Conservation (phyloP, 139 green algal genomes). For the Klebsormidium nitens region DNA sequence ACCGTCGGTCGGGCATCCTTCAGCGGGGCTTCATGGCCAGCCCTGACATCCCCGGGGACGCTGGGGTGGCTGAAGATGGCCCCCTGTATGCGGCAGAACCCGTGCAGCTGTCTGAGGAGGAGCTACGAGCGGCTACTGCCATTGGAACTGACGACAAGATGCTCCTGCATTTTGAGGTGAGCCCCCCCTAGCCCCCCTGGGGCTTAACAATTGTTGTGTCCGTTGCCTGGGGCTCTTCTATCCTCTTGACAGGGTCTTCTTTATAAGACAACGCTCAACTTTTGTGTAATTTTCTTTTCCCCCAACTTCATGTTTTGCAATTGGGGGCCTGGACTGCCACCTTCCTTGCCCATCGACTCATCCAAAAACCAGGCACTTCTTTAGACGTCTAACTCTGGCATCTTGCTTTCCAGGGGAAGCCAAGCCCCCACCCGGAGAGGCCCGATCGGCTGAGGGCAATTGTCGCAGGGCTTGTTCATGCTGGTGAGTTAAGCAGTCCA, state of each 20-base stretch:
- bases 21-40: conserved; percentile 1
- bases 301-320: not conserved
- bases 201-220: not conserved
- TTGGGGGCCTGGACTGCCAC: not conserved
- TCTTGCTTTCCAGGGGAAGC: not conserved
- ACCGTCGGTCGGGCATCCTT: conserved; percentile 8
- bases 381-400: not conserved
- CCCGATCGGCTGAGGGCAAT: conserved; percentile 13
- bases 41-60: not conserved
- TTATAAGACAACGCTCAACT: not conserved
- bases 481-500: not conserved
- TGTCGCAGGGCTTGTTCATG: not conserved
- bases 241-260: conserved; percentile 8
- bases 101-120: not conserved
- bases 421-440: conserved; percentile 10
- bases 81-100: not conserved
- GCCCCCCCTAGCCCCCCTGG: not conserved
- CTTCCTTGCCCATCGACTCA: not conserved
- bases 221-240: not conserved
- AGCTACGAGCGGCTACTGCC: not conserved
- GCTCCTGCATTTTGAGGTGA: conserved; percentile 22
- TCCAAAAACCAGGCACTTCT: conserved; percentile 3
- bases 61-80: too few relatives aligned
- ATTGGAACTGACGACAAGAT: conserved; percentile 20
- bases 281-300: conserved; percentile 3